Percentiles rank a stretch among this genome's conserved stretches.
These are phyloP conservation scores for Limnanthes douglasii DNA, from an alignment of 345 rosid species.

Conservation along the genomic window DNA sequence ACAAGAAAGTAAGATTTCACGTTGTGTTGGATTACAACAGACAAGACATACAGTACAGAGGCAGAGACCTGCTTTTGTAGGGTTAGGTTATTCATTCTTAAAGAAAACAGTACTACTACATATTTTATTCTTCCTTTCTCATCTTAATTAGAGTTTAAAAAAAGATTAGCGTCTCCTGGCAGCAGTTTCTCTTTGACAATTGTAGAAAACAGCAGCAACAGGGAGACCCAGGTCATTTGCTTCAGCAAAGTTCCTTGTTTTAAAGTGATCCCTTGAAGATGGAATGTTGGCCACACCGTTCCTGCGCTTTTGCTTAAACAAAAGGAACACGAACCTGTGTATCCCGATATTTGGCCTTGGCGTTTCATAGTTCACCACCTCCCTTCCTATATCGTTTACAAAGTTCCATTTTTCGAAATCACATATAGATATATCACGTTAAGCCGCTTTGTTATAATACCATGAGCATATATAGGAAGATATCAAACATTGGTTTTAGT, in stretches of 20 bases:
- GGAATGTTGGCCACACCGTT: constrained; percentile 32
- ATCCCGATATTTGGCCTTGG: constrained; percentile 96
- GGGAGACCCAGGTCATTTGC: constrained; percentile 69
- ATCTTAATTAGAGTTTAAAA: too few relatives aligned
- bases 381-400: constrained; percentile 33
- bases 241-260: constrained; percentile 55
- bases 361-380: constrained; percentile 63
- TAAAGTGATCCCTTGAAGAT: constrained; percentile 48
- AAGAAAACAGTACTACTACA: too few relatives aligned
- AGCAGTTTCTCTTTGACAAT: constrained; percentile 87
- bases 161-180: constrained; percentile 91
- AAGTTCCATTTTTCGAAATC: too few relatives aligned
- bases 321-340: constrained; percentile 73
- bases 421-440: not conserved
- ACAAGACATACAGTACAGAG: too few relatives aligned
- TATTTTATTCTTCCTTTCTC: too few relatives aligned
- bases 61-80: too few relatives aligned
- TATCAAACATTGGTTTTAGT: too few relatives aligned
- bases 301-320: constrained; percentile 69
- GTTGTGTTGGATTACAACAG: too few relatives aligned
- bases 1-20: too few relatives aligned
- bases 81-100: too few relatives aligned
- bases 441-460: not conserved
- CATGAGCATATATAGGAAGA: too few relatives aligned
- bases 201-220: constrained; percentile 86